Percentiles rank a stretch among this genome's conserved stretches.
Evolutionary conservation across 257 asterid genomes (phyloP).

Genomic region (Solanum lignicaule): DNA sequence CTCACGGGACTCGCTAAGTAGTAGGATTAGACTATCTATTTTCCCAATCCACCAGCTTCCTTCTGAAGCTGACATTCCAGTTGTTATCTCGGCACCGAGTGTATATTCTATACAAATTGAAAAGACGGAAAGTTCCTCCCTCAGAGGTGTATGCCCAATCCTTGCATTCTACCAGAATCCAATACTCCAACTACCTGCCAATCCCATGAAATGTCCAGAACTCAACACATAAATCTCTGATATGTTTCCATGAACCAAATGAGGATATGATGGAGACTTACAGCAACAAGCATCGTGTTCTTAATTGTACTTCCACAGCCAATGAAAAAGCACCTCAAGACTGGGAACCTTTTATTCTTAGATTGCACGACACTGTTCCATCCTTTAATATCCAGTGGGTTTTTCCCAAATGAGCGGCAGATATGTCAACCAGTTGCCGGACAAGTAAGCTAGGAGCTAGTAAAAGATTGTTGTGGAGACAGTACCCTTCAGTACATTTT

Average conservation of each 20-base stretch:
- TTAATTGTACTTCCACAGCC: neutral
- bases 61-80: neutral
- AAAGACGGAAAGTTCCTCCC: neutral
- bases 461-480: neutral
- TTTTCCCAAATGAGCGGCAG: neutral
- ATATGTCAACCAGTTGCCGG: neutral
- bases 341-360: neutral
- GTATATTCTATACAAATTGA: neutral
- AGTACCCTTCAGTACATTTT: neutral
- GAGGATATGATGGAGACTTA: neutral
- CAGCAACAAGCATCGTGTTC: neutral
- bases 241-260: neutral
- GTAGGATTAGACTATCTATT: neutral
- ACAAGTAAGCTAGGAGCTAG: neutral
- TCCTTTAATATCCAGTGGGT: neutral
- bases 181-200: neutral
- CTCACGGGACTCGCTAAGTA: neutral
- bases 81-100: neutral
- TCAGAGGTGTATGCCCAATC: neutral
- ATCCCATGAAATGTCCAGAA: neutral
- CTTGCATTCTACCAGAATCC: neutral
- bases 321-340: neutral
- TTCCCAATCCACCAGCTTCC: neutral
- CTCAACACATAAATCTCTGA: neutral
- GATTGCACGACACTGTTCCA: neutral